These are phyloP conservation scores for Magnolia changhungtana DNA, from an alignment of 164 flowering plant species.

Conservation along the genomic window DNA sequence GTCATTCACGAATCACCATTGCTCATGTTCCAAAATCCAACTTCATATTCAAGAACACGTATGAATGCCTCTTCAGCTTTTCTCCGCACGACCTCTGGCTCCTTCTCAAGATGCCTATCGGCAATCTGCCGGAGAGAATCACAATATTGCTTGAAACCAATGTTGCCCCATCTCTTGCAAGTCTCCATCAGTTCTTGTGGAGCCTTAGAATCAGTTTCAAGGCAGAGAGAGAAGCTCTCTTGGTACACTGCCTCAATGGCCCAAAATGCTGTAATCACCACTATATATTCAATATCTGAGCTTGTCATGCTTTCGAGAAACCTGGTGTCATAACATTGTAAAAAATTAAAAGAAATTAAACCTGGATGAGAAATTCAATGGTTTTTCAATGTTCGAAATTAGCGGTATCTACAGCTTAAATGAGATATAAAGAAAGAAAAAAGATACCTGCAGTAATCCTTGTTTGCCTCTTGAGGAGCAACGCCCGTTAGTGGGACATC, in stretches of 20 bases:
- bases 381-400: neutral
- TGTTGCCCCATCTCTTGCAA: slow-evolving; percentile 88
- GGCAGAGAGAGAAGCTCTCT: slow-evolving; percentile 74
- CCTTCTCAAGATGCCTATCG: slow-evolving; percentile 41
- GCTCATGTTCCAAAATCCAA: slow-evolving; percentile 95
- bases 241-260: slow-evolving; percentile 84
- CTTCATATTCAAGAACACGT: slow-evolving; percentile 60
- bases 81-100: slow-evolving; percentile 32
- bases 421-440: neutral
- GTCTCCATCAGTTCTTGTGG: slow-evolving; percentile 63
- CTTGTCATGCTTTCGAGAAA: slow-evolving; percentile 59
- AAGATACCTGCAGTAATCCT: slow-evolving; percentile 68
- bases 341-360: neutral
- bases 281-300: slow-evolving; percentile 54
- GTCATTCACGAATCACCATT: slow-evolving; percentile 14
- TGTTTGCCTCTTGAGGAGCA: slow-evolving; percentile 51
- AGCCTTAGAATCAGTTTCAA: slow-evolving; percentile 49
- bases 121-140: slow-evolving; percentile 50
- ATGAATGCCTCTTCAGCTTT: slow-evolving; percentile 58
- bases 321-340: slow-evolving; percentile 22
- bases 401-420: neutral
- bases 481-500: slow-evolving; percentile 35
- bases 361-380: neutral
- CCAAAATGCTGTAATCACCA: slow-evolving; percentile 79
- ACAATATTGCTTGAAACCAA: slow-evolving; percentile 63